These are phyloP conservation scores for Warburgia ugandensis DNA, from an alignment of 164 flowering plant genomes.

Conservation along the genomic window DNA sequence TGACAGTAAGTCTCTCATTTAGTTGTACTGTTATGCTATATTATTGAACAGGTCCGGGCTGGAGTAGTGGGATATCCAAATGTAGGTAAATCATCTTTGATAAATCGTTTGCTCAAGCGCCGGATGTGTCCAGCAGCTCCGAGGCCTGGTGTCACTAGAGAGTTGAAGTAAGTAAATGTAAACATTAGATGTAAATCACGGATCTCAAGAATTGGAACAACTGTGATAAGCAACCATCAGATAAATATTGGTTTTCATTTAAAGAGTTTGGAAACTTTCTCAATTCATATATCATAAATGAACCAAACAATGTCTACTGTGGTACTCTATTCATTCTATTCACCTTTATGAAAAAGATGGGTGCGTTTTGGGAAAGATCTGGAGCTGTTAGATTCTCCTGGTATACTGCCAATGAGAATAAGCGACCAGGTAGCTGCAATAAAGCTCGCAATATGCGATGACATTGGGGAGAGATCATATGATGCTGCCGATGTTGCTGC, in stretches of 20 bases:
- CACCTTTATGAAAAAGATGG: conserved; percentile 52
- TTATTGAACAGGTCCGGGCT: conserved; percentile 68
- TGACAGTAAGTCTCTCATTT: background rate
- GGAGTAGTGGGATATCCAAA: conserved; percentile 98
- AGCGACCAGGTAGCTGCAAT: conserved; percentile 89
- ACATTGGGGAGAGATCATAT: conserved; percentile 97
- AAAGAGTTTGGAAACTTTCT: background rate
- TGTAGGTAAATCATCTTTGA: conserved; percentile 97
- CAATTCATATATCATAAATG: background rate
- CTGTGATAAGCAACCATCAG: too few relatives aligned
- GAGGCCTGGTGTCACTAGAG: conserved; percentile 94
- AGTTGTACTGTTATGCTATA: background rate
- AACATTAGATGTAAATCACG: too few relatives aligned
- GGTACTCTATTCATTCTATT: conserved; percentile 3
- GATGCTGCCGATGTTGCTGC: conserved; percentile 84
- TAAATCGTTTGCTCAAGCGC: conserved; percentile 88
- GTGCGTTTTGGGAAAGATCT: conserved; percentile 82
- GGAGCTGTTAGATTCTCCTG: conserved; percentile 93
- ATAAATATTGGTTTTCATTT: too few relatives aligned
- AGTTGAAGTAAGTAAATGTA: conserved; percentile 65
- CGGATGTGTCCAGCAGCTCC: conserved; percentile 96
- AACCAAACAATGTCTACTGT: background rate
- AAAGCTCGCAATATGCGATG: conserved; percentile 97
- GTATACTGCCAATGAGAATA: conserved; percentile 90
- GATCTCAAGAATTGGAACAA: too few relatives aligned